phyloP scores from a whole-genome alignment of 495 filamentous ascomycete species.

The Penicillium goetzii region DNA sequence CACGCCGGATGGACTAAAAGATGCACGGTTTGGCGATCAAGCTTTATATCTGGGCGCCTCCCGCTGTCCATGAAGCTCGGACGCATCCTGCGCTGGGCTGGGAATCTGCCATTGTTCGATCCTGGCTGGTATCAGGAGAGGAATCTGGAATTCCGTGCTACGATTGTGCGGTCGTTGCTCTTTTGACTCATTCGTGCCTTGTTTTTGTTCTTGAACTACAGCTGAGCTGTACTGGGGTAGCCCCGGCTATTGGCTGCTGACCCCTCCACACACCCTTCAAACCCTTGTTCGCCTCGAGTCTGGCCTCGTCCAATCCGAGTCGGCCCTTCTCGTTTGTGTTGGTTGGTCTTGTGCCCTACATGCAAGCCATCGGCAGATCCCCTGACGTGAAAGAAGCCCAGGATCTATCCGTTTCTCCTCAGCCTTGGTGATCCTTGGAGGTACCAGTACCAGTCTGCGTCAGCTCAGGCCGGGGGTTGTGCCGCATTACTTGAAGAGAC shows the following conservation, averaged over 20 bases:
- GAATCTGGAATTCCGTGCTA: background rate
- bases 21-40: constrained; percentile 16
- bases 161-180: background rate
- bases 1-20: constrained; percentile 15
- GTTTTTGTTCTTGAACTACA: constrained; percentile 8
- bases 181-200: constrained; percentile 2
- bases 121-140: constrained; percentile 6
- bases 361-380: constrained; percentile 11
- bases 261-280: constrained; percentile 16
- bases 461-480: background rate
- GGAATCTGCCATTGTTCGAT: background rate
- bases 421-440: constrained; percentile 19
- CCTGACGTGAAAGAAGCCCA: constrained; percentile 15
- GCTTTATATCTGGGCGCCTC: constrained; percentile 36
- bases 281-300: constrained; percentile 22
- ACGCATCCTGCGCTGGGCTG: constrained; percentile 1
- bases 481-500: constrained; percentile 2
- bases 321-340: constrained; percentile 11
- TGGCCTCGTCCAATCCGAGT: constrained; percentile 25
- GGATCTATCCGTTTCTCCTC: background rate
- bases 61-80: constrained; percentile 15
- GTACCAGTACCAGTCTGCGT: background rate
- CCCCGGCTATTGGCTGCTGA: constrained; percentile 21
- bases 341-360: constrained; percentile 17
- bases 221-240: background rate